phyloP scores from a whole-genome alignment of 768 basidiomycete genomes.

The Tubosaeta sp. region DNA sequence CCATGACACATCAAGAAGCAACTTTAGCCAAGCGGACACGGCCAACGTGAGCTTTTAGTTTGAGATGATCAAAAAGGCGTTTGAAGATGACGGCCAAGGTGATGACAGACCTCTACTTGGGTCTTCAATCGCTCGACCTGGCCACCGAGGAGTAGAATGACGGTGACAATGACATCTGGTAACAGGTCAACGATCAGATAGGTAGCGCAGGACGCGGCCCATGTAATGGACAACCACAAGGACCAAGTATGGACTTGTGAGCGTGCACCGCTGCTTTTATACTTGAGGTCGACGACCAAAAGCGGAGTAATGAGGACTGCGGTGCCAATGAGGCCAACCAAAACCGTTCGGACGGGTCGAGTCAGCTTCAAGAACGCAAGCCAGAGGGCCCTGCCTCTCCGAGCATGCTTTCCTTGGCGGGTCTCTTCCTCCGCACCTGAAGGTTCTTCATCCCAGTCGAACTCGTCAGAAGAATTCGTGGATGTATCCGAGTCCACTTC shows the following conservation, averaged over 20 bases:
- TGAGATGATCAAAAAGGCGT: neutral
- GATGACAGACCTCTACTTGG: slow-evolving; percentile 54
- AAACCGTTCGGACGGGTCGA: slow-evolving; percentile 50
- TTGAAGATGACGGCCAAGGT: neutral
- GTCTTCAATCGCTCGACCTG: slow-evolving; percentile 63
- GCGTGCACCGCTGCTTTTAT: slow-evolving; percentile 43
- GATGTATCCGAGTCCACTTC: slow-evolving; percentile 34
- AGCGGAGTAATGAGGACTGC: slow-evolving; percentile 67
- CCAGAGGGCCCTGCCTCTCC: slow-evolving; percentile 60
- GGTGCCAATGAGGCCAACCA: slow-evolving; percentile 56
- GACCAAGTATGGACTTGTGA: slow-evolving; percentile 61
- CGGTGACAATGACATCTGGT: slow-evolving; percentile 50
- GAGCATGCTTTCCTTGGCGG: slow-evolving; percentile 41
- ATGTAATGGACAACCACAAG: slow-evolving; percentile 64
- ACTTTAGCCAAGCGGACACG: slow-evolving; percentile 67
- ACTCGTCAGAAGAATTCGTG: slow-evolving; percentile 64
- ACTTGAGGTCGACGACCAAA: slow-evolving; percentile 62
- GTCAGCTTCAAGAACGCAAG: slow-evolving; percentile 64
- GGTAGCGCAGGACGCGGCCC: slow-evolving; percentile 59
- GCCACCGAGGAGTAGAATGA: slow-evolving; percentile 53
- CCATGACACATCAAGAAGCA: slow-evolving; percentile 62
- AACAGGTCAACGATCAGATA: slow-evolving; percentile 62
- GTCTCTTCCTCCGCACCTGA: slow-evolving; percentile 28
- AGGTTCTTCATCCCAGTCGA: slow-evolving; percentile 66
- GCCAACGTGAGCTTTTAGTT: slow-evolving; percentile 54